phyloP scores from a whole-genome alignment of 805 yeast genomes.

The Saccharomycopsis selenospora region DNA sequence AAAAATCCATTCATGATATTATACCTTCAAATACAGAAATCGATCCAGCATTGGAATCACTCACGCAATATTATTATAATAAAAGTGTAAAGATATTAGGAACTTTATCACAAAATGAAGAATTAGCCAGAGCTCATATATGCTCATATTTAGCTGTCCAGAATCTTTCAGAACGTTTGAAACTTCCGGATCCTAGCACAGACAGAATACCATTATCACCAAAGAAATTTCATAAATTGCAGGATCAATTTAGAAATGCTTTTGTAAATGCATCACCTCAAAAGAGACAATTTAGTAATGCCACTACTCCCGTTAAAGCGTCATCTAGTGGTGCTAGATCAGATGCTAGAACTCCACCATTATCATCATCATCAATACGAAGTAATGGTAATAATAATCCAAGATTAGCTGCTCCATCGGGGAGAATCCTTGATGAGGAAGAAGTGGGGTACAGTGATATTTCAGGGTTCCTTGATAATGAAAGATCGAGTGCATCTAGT shows the following conservation, averaged over 20 bases:
- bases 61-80: constrained; percentile 6
- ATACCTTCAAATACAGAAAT: constrained; percentile 3
- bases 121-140: constrained; percentile 58
- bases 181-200: constrained; percentile 42
- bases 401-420: constrained; percentile 7
- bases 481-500: neutral
- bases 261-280: constrained; percentile 1
- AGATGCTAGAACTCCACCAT: neutral
- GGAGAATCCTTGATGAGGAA: constrained; percentile 10
- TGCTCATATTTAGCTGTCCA: constrained; percentile 59
- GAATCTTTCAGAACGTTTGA: constrained; percentile 35
- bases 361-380: neutral
- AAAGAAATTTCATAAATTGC: constrained; percentile 32
- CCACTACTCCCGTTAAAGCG: too few species aligned
- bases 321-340: neutral
- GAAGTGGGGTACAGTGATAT: constrained; percentile 6
- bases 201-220: constrained; percentile 54
- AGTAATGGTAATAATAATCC: neutral
- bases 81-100: constrained; percentile 8
- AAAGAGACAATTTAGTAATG: neutral
- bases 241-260: constrained; percentile 8
- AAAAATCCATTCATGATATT: constrained; percentile 2
- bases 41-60: constrained; percentile 2
- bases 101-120: constrained; percentile 43
- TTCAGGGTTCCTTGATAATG: neutral